Evolutionary conservation across 176 grass and related monocot species (phyloP).

Genomic region (Echinochloa phyllopogon): DNA sequence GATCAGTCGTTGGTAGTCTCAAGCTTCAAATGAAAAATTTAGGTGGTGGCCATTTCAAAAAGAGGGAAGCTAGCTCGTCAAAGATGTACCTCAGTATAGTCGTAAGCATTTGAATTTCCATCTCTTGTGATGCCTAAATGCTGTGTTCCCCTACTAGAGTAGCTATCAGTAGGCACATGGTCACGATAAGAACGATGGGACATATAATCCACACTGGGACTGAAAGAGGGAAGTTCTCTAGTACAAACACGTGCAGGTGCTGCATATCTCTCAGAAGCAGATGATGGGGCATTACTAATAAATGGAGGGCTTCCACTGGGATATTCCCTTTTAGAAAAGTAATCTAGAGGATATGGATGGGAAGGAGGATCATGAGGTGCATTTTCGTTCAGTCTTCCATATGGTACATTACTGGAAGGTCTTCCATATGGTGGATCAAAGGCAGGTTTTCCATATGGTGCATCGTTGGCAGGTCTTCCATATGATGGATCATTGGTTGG

Average conservation of each 20-base stretch:
- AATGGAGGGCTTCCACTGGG: slow-evolving; percentile 50
- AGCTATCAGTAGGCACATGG: slow-evolving; percentile 55
- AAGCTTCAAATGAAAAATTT: slow-evolving; percentile 31
- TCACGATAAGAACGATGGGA: slow-evolving; percentile 47
- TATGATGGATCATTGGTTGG: slow-evolving; percentile 33
- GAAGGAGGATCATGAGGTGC: slow-evolving; percentile 40
- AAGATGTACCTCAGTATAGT: slow-evolving; percentile 66
- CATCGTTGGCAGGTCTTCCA: slow-evolving; percentile 38
- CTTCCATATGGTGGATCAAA: slow-evolving; percentile 22
- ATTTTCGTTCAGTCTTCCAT: slow-evolving; percentile 47
- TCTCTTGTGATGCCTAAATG: slow-evolving; percentile 60
- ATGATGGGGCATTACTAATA: slow-evolving; percentile 42
- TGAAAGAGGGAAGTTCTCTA: slow-evolving; percentile 57
- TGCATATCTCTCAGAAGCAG: slow-evolving; percentile 53
- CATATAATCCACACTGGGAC: slow-evolving; percentile 44
- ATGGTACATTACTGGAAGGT: slow-evolving; percentile 28
- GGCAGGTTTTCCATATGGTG: slow-evolving; percentile 35
- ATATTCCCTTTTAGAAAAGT: slow-evolving; percentile 54
- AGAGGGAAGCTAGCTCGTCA: slow-evolving; percentile 40
- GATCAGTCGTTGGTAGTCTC: slow-evolving; percentile 33
- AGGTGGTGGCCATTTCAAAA: slow-evolving; percentile 31
- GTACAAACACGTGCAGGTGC: slow-evolving; percentile 43
- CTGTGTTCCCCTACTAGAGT: slow-evolving; percentile 48
- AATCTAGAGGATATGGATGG: slow-evolving; percentile 45
- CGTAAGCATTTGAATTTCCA: slow-evolving; percentile 68